Base-by-base conservation (phyloP, 2,329 filamentous ascomycete genomes). In the Microdochium trichocladiopsis region DNA sequence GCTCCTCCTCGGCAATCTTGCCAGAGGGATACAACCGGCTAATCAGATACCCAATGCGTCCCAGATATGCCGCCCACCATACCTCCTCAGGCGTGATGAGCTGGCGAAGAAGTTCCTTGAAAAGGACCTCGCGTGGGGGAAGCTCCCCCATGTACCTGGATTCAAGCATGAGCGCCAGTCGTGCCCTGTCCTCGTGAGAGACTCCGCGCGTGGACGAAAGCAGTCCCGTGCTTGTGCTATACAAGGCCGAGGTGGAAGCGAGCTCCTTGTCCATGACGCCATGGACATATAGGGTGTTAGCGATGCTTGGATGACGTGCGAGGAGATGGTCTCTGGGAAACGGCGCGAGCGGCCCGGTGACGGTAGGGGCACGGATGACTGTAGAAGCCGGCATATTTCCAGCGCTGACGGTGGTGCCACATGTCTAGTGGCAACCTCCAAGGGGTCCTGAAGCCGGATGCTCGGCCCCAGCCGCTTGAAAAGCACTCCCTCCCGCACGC, bases 41-140 rank as follows among this genome's bases (percentile, higher is more conserved):
- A 25, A 87, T 68, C 10, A 87, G 63, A 4, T 71, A 71, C 2
- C 80, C 83, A 1, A 87, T 73, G 16, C 76, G 73, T 1, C 86
- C 85, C 1, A 87, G 60, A 60, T 86, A 88, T 50, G 73, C 75
- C 51, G 79, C 76, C 84, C 84, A 88, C 83, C 84, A 88, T 11
- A 77, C 71, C 53, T 78, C 72, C 56, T 77, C 74, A 0, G 71
- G 64, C 0, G 77, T 78, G 2, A 85, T 65, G 3, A 87, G 70
- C 33, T 70, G 67, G 37, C 76, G 68, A 28, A 88, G 70, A 3
- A 75, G 72, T 1, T 68, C 62, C 28, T 80, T 78, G 58, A 85
- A 83, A 3, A 71, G 64, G 9, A 74, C 62, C 58, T 87, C 84
- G 0, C 73, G 73, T 0, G 81, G 79, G 2, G 79, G 76, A 2